A percentile compares a stretch with the other conserved stretches of the same genome.
phyloP scores from a whole-genome alignment of 2,329 filamentous ascomycete species.

The Calonectria naviculata region DNA sequence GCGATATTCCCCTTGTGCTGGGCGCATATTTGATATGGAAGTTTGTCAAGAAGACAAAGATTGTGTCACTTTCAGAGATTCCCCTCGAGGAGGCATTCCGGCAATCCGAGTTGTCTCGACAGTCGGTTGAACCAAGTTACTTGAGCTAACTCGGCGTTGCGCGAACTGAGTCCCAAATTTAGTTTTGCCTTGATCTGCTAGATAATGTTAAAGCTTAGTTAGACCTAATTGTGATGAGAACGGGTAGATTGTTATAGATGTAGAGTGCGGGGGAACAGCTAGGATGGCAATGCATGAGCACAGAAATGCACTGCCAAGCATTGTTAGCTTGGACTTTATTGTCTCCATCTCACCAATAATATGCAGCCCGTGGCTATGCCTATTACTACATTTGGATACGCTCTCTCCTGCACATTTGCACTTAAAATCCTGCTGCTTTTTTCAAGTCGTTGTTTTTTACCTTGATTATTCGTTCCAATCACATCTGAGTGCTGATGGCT shows the following conservation, averaged over 20 bases:
- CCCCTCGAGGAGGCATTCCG: constrained; percentile 62
- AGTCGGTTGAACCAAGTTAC: neutral
- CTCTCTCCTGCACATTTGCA: neutral
- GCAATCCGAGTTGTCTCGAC: neutral
- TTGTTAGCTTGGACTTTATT: neutral
- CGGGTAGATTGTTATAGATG: neutral
- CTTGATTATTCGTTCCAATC: neutral
- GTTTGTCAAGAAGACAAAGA: constrained; percentile 69
- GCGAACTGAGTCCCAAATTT: neutral
- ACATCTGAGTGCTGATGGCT: neutral
- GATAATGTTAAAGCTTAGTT: neutral
- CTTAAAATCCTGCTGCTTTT: too few relatives aligned
- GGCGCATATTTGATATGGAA: constrained; percentile 73
- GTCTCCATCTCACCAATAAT: neutral
- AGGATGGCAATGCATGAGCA: constrained; percentile 2
- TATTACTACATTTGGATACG: neutral
- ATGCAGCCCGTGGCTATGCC: neutral
- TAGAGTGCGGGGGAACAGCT: neutral
- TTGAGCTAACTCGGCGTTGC: neutral
- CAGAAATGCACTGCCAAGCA: constrained; percentile 3
- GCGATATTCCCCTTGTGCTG: constrained; percentile 70
- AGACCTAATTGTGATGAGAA: neutral
- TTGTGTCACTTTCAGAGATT: constrained; percentile 62
- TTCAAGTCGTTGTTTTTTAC: neutral
- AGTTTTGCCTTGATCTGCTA: neutral